These are phyloP conservation scores for Penicillium sp. DNA, from an alignment of 2,329 filamentous ascomycete species.

Conservation along the genomic window DNA sequence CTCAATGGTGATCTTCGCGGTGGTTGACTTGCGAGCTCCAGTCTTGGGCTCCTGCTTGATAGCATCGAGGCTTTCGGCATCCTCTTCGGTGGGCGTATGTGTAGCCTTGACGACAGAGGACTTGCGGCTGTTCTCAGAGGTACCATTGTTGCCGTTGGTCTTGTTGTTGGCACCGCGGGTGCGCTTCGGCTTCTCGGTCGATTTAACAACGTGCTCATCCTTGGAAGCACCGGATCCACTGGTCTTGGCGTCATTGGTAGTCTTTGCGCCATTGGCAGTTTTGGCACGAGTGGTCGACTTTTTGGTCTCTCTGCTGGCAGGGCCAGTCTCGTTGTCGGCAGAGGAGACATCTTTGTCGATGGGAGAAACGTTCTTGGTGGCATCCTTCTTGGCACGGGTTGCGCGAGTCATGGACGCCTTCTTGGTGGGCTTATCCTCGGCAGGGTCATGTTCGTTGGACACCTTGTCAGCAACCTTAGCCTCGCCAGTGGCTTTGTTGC, in stretches of 20 bases:
- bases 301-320: background rate
- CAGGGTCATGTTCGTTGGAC: background rate
- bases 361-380: too few species aligned
- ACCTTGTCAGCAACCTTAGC: background rate
- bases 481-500: background rate
- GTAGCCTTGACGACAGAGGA: background rate
- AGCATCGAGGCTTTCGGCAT: background rate
- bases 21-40: background rate
- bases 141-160: background rate
- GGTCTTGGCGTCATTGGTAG: background rate
- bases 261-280: background rate
- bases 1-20: background rate
- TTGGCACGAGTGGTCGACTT: background rate
- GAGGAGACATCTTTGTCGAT: too few species aligned
- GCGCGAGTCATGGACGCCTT: background rate
- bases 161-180: background rate
- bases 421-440: background rate
- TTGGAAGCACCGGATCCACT: background rate
- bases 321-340: background rate
- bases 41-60: background rate
- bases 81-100: background rate
- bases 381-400: background rate
- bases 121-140: background rate
- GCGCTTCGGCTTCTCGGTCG: background rate
- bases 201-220: background rate